A percentile compares a stretch with the other conserved stretches of the same genome.
phyloP scores from a whole-genome alignment of 257 asterid genomes.

The Solanum lycopersicoides region DNA sequence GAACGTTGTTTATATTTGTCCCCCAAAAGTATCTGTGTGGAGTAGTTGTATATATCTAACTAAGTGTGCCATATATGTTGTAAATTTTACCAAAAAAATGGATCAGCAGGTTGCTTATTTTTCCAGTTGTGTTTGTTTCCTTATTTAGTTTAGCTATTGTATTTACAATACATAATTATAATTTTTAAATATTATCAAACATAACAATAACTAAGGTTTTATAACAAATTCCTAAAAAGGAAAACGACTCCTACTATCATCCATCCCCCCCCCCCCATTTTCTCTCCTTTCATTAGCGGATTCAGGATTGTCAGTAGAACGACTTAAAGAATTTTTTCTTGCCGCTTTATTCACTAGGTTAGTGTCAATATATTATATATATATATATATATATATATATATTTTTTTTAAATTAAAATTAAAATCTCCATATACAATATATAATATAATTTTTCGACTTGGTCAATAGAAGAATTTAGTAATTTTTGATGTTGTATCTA shows the following conservation, averaged over 20 bases:
- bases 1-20: not conserved
- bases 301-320: too few species aligned
- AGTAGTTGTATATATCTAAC: not conserved
- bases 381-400: too few species aligned
- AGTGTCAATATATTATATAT: too few species aligned
- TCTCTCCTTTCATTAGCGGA: not conserved
- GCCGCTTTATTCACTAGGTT: too few species aligned
- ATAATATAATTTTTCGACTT: too few species aligned
- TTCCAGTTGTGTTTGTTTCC: not conserved
- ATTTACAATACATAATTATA: too few species aligned
- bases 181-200: not conserved
- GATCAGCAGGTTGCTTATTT: not conserved
- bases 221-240: too few species aligned
- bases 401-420: too few species aligned
- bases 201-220: too few species aligned
- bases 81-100: not conserved
- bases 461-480: not conserved
- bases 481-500: too few species aligned
- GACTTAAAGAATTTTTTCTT: too few species aligned
- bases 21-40: not conserved
- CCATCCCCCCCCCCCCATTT: not conserved
- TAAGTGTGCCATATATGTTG: not conserved
- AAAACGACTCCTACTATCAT: not conserved
- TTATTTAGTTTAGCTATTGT: not conserved
- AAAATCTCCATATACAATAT: too few species aligned